These are phyloP conservation scores for Pleurotus tuber-regium DNA, from an alignment of 768 basidiomycete genomes.

Conservation along the genomic window DNA sequence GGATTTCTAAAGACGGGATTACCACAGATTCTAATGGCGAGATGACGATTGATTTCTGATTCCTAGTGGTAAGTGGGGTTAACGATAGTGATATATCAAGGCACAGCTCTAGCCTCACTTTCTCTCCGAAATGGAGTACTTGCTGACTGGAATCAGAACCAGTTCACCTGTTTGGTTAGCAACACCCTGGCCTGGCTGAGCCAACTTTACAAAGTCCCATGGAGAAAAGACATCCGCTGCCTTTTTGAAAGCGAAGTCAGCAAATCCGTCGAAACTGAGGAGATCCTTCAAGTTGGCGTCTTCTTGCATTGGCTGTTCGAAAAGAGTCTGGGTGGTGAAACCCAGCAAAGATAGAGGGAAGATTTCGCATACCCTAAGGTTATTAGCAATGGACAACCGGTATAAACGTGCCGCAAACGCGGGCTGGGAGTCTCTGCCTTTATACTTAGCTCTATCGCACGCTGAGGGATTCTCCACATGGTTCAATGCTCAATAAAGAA, in stretches of 20 bases:
- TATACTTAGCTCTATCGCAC: not conserved
- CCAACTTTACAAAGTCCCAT: conserved; percentile 65
- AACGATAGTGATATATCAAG: not conserved
- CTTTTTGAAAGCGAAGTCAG: conserved; percentile 58
- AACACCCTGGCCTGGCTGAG: conserved; percentile 63
- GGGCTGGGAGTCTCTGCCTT: not conserved
- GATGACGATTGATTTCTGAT: conserved; percentile 65
- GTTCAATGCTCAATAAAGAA: no score
- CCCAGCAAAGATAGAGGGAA: conserved; percentile 53
- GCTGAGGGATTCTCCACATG: no score
- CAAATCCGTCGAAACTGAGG: not conserved
- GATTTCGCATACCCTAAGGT: conserved; percentile 42
- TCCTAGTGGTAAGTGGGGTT: conserved; percentile 42
- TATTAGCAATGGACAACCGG: not conserved
- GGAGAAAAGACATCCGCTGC: conserved; percentile 65
- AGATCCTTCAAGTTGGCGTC: not conserved
- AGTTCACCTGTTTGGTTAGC: conserved; percentile 70
- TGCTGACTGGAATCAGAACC: conserved; percentile 60
- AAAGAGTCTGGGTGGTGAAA: conserved; percentile 38
- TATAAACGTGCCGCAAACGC: not conserved
- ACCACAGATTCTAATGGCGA: conserved; percentile 54
- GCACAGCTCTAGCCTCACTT: conserved; percentile 46
- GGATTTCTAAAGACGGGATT: conserved; percentile 48
- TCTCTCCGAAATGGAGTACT: conserved; percentile 71
- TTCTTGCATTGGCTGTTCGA: conserved; percentile 10